Evolutionary conservation across 139 green algal genomes (phyloP), one percentile per base, ranked within the genome.

Genomic region (Auxenochlorella pyrenoidosa): DNA sequence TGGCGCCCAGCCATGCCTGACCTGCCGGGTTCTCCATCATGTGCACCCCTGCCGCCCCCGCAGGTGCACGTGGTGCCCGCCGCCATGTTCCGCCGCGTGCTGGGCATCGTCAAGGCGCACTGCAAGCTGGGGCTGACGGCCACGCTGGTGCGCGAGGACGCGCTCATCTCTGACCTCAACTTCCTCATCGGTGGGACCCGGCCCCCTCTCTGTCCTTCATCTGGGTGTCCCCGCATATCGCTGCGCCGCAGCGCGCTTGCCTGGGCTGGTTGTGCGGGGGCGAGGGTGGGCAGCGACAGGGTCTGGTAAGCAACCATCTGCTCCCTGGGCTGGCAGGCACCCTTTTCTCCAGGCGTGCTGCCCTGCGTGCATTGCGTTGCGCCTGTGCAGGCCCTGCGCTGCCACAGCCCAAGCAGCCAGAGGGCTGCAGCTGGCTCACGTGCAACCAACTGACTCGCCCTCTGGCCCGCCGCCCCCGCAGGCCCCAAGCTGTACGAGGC

Each of bases 401-500:
- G 47, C 12, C 8, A 6, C 8, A 58, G 12, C n/a, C n/a, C n/a
- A 34, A 32, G 60, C 60, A 70, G 10, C 60, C 22, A 70, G 15
- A 28, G 24, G 5, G 66, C 15, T 73, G n/a, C n/a, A n/a, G n/a
- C n/a, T n/a, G n/a, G n/a, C n/a, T n/a, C n/a, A n/a, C 36, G 1
- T 47, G 71, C 38, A 78, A 3, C 30, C 2, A n/a, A 18, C 34
- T 75, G n/a, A 8, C 34, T 3, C 26, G 5, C 51, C 58, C 4
- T 24, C 34, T 36, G 19, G 36, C 38, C 36, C 19, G 32, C 18
- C 54, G 5, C 38, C 22, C 59, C 28, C 44, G 6, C 84, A 94
- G 92, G 96, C 32, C 96, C 97, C 83, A 99, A 99, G 94, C 95
- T 99, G 88, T 99, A 99, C 83, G 98, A 99, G 91, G 98, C 98